Evolutionary conservation across 768 basidiomycete species (phyloP).

Genomic region (Tulasnella sp.): DNA sequence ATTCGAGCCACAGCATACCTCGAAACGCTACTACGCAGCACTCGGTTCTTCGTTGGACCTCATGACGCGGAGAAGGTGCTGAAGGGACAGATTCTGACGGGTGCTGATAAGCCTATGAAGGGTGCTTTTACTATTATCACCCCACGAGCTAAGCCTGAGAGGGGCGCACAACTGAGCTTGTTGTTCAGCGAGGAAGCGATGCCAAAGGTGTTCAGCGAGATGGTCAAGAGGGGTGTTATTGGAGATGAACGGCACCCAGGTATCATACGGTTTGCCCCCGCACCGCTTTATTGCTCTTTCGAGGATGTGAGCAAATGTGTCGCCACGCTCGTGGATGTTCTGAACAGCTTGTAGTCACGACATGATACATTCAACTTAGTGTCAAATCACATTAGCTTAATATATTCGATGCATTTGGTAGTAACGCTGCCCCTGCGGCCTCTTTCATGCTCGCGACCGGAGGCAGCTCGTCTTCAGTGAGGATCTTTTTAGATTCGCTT

Average conservation of each 20-base stretch:
- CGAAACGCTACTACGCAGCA: constrained; percentile 58
- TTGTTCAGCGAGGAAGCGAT: constrained; percentile 69
- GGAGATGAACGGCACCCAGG: constrained; percentile 91
- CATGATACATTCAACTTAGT: not conserved
- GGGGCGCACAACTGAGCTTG: constrained; percentile 87
- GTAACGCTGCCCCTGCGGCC: not conserved
- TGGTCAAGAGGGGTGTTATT: constrained; percentile 71
- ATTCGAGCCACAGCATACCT: constrained; percentile 66
- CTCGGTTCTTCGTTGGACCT: constrained; percentile 57
- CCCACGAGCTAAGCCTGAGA: constrained; percentile 57
- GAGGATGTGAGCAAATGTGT: constrained; percentile 73
- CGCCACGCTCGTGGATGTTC: constrained; percentile 53
- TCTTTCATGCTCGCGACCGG: not conserved
- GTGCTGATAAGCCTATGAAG: constrained; percentile 33
- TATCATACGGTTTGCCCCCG: constrained; percentile 85
- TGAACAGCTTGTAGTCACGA: not conserved
- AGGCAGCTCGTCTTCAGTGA: not conserved
- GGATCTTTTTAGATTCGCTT: not conserved
- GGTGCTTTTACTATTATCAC: constrained; percentile 89
- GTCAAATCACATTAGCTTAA: not conserved
- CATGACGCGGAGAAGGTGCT: constrained; percentile 15
- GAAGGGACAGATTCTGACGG: constrained; percentile 23
- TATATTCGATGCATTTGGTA: not conserved
- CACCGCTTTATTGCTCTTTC: constrained; percentile 80
- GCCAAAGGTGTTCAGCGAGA: constrained; percentile 58